Evolutionary conservation across 2,329 filamentous ascomycete species (phyloP).

Genomic region (Periconia sp.): DNA sequence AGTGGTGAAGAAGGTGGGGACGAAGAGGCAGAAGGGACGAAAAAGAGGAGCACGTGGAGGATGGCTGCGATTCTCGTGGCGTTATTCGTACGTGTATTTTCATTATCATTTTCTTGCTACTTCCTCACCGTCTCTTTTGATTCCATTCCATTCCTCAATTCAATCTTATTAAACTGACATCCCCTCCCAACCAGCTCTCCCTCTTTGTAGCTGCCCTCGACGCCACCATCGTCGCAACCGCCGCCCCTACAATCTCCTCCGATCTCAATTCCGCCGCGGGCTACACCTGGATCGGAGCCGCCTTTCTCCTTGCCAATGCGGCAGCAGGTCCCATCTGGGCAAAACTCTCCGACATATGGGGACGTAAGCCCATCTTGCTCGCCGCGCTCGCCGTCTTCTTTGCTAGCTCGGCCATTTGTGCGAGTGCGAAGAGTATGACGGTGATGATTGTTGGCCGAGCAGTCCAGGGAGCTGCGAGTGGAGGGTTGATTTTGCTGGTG

Average conservation of each 20-base stretch:
- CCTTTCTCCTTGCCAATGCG: constrained; percentile 71
- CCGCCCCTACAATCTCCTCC: constrained; percentile 65
- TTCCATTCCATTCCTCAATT: not conserved
- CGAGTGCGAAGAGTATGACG: constrained; percentile 57
- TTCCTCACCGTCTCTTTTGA: not conserved
- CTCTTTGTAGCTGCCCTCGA: constrained; percentile 48
- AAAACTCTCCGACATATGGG: constrained; percentile 60
- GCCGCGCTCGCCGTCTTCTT: constrained; percentile 60
- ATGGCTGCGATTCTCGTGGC: constrained; percentile 33
- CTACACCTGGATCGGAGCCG: constrained; percentile 77
- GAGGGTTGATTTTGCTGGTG: constrained; percentile 62
- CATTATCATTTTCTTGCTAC: not conserved
- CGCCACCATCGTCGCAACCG: constrained; percentile 65
- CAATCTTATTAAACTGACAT: not conserved
- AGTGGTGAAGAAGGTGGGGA: too few species aligned
- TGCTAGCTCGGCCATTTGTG: constrained; percentile 62
- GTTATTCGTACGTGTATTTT: constrained; percentile 31
- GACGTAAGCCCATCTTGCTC: constrained; percentile 57
- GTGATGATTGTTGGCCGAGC: constrained; percentile 63
- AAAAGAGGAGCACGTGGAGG: constrained; percentile 25
- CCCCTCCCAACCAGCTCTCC: constrained; percentile 27
- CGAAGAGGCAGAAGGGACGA: constrained; percentile 2
- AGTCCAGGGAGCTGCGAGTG: constrained; percentile 65
- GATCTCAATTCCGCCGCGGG: constrained; percentile 68
- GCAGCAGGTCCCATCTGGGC: constrained; percentile 73